Evolutionary conservation across 495 filamentous ascomycete genomes (phyloP), one percentile per base, ranked within the genome.

Genomic region (Penicillium lagena): DNA sequence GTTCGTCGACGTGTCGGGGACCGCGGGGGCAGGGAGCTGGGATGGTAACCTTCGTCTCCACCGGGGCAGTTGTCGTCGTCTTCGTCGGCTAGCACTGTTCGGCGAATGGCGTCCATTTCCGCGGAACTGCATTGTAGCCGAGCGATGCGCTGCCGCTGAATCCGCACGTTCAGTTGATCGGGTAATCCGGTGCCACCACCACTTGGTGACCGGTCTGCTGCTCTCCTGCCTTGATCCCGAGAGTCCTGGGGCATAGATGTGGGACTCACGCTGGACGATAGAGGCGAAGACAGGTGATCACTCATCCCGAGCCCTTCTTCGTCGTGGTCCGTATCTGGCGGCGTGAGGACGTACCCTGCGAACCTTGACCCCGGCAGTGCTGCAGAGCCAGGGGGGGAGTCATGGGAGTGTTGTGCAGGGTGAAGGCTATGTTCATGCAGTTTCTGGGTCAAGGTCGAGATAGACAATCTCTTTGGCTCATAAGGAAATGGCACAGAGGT

Each of bases 401-500:
- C 4, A 35, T 31, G 14, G 33, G 41, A 28, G 38, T 35, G 33
- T 50, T 37, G 10, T 58, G 51, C 22, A 22, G 53, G 51, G 28
- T 63, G 55, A 35, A 73, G 59, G 4, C 67, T 66, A 42, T 73
- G 70, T 49, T 71, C 70, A 41, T 73, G 67, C 4, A 73, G 47
- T 62, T 71, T 72, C 42, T 63, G 58, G 6, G 70, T 73, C 13
- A 73, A 52, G 7, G 64, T 71, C 38, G 58, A 54, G 39, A 73
- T 70, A 7, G 70, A 73, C 17, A 73, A 59, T 29, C 67, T 67
- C 32, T 66, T 66, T 14, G 56, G 50, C 27, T 69, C 63, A 55
- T 72, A 70, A 29, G 64, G 52, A 40, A 66, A 61, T 10, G 69
- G 67, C 34, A 71, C 69, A 12, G 70, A 72, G n/a, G 70, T 71